These are phyloP conservation scores for Excoecaria agallocha DNA, from an alignment of 345 rosid genomes.

Conservation along the genomic window DNA sequence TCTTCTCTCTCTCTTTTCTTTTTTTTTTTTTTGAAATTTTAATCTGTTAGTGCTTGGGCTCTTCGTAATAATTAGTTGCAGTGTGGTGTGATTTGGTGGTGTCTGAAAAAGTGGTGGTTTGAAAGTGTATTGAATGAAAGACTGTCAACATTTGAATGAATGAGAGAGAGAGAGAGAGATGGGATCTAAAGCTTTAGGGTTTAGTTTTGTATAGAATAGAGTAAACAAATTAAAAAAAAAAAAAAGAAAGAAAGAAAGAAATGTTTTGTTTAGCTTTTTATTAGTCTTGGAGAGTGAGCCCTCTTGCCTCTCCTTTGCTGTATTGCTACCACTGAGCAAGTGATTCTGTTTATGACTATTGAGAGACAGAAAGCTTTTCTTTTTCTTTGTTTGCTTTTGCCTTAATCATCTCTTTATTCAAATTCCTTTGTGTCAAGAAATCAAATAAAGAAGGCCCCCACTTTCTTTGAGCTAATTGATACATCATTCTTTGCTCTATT, in stretches of 20 bases:
- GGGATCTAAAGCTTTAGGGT: conserved; percentile 36
- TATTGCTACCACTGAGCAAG: conserved; percentile 14
- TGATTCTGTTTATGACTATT: conserved; percentile 17
- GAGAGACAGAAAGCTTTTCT: conserved; percentile 21
- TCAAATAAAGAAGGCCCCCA: conserved; percentile 6
- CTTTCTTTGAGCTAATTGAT: conserved; percentile 6
- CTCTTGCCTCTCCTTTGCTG: conserved; percentile 14
- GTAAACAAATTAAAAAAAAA: neutral
- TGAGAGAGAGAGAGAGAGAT: conserved; percentile 8
- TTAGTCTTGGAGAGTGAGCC: conserved; percentile 38
- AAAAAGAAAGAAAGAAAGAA: no score
- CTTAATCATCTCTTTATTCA: neutral
- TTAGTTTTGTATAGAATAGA: conserved; percentile 18
- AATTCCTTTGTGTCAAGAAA: conserved; percentile 7
- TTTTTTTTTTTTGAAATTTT: neutral
- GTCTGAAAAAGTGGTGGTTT: conserved; percentile 59
- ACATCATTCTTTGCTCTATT: neutral
- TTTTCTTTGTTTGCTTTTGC: conserved; percentile 17
- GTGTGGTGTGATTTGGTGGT: conserved; percentile 48
- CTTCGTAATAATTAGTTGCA: conserved; percentile 47
- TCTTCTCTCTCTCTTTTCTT: neutral
- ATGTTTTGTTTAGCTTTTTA: conserved; percentile 21
- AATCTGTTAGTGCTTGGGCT: conserved; percentile 17
- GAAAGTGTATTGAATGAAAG: conserved; percentile 45
- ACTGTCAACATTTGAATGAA: conserved; percentile 40